Conservation (phyloP, 106 monocot genomes). For the Phalaenopsis aphrodite region DNA sequence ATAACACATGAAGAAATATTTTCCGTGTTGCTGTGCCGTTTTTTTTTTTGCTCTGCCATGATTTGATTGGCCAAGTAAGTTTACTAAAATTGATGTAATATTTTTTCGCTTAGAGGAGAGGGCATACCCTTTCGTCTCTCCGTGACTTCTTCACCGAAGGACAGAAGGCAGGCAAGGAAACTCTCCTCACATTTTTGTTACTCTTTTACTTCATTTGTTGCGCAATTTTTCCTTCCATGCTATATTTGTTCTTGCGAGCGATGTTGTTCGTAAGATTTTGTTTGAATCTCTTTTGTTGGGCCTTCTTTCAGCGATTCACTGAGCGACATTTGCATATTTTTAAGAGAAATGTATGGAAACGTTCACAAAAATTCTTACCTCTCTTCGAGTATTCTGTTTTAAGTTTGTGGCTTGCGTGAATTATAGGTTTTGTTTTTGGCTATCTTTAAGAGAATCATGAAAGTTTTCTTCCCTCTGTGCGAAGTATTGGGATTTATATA, state of each 20-base stretch:
- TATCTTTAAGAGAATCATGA: neutral
- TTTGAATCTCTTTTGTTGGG: neutral
- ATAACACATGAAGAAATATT: too few species aligned
- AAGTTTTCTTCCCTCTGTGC: too few species aligned
- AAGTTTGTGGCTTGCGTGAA: too few species aligned
- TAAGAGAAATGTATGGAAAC: neutral
- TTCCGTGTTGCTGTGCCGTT: too few species aligned
- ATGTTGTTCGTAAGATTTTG: neutral
- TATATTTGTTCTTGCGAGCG: neutral
- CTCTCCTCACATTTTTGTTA: neutral
- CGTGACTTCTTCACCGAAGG: neutral
- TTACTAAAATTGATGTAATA: too few species aligned
- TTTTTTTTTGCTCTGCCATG: too few species aligned
- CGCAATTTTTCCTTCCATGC: neutral
- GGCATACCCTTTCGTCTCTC: too few species aligned
- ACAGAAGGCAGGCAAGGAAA: neutral
- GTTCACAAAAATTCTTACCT: too few species aligned
- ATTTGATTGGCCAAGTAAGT: too few species aligned
- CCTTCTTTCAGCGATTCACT: neutral
- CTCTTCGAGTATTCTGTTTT: too few species aligned
- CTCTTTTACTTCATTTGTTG: neutral
- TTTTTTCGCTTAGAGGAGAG: too few species aligned
- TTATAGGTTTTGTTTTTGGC: neutral
- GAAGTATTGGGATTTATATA: too few species aligned
- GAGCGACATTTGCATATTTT: neutral